phyloP scores from a whole-genome alignment of 116 monocot genomes.

The Iris pallida region DNA sequence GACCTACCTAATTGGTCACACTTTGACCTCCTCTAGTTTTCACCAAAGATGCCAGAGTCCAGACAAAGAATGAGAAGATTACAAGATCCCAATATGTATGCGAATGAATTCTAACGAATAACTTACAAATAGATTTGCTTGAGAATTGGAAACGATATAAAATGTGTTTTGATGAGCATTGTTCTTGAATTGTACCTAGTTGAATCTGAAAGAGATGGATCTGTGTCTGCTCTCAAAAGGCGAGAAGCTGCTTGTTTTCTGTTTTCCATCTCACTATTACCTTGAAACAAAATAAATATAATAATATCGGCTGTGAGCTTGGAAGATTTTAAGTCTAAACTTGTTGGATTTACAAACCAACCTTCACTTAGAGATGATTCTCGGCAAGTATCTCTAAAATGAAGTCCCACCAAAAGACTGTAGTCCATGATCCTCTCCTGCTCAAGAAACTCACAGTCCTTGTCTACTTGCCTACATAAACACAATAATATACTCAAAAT shows the following conservation, averaged over 20 bases:
- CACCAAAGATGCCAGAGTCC: not conserved
- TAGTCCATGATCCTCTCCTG: slow-evolving; percentile 97
- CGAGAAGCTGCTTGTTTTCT: slow-evolving; percentile 30
- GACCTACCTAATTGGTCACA: not conserved
- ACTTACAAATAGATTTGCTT: not conserved
- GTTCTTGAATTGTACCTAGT: slow-evolving; percentile 18
- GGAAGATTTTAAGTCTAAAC: not conserved
- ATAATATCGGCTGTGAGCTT: slow-evolving; percentile 4
- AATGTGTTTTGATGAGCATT: too few relatives aligned
- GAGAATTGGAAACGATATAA: not conserved
- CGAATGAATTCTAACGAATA: not conserved
- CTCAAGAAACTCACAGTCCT: slow-evolving; percentile 81
- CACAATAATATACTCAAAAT: not conserved
- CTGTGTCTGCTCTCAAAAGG: slow-evolving; percentile 44
- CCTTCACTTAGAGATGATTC: slow-evolving; percentile 29
- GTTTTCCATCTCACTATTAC: slow-evolving; percentile 23
- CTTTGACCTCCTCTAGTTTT: not conserved
- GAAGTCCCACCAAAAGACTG: slow-evolving; percentile 81
- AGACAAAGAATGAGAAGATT: not conserved
- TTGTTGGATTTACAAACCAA: slow-evolving; percentile 6
- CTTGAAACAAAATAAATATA: slow-evolving; percentile 18
- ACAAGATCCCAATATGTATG: not conserved
- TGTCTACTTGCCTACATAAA: slow-evolving; percentile 67
- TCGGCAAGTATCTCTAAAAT: slow-evolving; percentile 48
- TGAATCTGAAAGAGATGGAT: slow-evolving; percentile 29